phyloP scores from a whole-genome alignment of 208 protist species.

The Novymonas esmeraldas region DNA sequence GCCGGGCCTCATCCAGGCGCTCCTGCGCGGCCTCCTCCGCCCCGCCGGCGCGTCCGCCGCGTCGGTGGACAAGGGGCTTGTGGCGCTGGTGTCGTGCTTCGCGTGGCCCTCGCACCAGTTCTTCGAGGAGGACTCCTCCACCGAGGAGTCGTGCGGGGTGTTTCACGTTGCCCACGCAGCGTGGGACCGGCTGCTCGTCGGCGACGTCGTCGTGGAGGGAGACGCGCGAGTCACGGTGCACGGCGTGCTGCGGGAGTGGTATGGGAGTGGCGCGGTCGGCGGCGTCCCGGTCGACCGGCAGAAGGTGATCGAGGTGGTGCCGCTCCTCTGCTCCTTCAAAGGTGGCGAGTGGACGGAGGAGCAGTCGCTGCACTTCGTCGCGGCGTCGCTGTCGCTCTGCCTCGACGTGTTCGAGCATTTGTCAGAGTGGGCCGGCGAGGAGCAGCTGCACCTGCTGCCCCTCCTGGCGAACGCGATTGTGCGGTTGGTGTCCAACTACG shows the following conservation, averaged over 20 bases:
- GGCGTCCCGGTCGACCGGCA: constrained; percentile 28
- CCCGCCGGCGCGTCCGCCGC: constrained; percentile 10
- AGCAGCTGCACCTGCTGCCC: constrained; percentile 36
- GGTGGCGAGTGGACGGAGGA: constrained; percentile 26
- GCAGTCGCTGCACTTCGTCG: constrained; percentile 31
- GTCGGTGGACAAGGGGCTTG: constrained; percentile 41
- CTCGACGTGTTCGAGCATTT: constrained; percentile 40
- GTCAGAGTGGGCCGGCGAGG: constrained; percentile 9
- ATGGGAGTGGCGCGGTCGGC: constrained; percentile 11
- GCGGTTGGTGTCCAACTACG: constrained; percentile 48
- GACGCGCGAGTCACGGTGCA: constrained; percentile 24
- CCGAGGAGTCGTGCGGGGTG: constrained; percentile 46
- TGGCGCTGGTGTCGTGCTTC: constrained; percentile 46
- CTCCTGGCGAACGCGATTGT: constrained; percentile 37
- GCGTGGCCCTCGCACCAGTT: constrained; percentile 78
- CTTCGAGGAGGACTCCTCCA: constrained; percentile 73
- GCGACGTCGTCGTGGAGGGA: constrained; percentile 5
- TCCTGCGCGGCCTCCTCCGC: constrained; percentile 34
- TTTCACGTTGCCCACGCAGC: constrained; percentile 52
- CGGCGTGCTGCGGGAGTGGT: constrained; percentile 32
- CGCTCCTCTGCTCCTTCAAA: constrained; percentile 50
- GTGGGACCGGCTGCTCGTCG: constrained; percentile 61
- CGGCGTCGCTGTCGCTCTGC: constrained; percentile 31
- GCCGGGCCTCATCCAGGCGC: constrained; percentile 36
- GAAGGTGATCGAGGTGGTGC: constrained; percentile 41